These are phyloP conservation scores for Primulina eburnea DNA, from an alignment of 257 asterid genomes.

Conservation along the genomic window DNA sequence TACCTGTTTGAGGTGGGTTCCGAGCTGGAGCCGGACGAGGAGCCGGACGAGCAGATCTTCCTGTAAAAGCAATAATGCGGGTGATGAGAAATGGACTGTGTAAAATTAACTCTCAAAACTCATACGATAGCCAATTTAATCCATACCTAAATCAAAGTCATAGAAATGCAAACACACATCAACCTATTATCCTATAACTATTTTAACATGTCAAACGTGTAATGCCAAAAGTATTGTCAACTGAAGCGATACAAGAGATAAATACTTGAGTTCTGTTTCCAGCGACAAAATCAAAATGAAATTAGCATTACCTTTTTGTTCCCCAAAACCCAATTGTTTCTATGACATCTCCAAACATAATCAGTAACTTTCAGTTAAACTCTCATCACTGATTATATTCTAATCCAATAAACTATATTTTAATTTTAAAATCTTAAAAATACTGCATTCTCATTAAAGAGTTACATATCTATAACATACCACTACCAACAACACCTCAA, in stretches of 20 bases:
- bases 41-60: slow-evolving; percentile 74
- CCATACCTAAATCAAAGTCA: neutral
- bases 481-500: too few relatives aligned
- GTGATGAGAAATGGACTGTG: neutral
- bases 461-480: too few relatives aligned
- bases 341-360: neutral
- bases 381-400: neutral
- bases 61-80: slow-evolving; percentile 31
- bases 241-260: too few relatives aligned
- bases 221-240: neutral
- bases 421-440: too few relatives aligned
- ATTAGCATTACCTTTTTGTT: neutral
- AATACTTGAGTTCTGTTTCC: neutral
- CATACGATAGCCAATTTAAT: neutral
- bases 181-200: neutral
- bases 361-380: neutral
- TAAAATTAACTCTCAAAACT: neutral
- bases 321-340: neutral
- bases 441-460: too few relatives aligned
- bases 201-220: neutral
- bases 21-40: slow-evolving; percentile 56
- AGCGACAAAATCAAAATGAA: neutral
- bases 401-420: neutral
- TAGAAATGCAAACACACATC: neutral
- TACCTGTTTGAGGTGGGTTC: slow-evolving; percentile 51